A percentile compares a stretch with the other conserved stretches of the same genome.
phyloP scores from a whole-genome alignment of 257 asterid genomes.

The Primulina eburnea region DNA sequence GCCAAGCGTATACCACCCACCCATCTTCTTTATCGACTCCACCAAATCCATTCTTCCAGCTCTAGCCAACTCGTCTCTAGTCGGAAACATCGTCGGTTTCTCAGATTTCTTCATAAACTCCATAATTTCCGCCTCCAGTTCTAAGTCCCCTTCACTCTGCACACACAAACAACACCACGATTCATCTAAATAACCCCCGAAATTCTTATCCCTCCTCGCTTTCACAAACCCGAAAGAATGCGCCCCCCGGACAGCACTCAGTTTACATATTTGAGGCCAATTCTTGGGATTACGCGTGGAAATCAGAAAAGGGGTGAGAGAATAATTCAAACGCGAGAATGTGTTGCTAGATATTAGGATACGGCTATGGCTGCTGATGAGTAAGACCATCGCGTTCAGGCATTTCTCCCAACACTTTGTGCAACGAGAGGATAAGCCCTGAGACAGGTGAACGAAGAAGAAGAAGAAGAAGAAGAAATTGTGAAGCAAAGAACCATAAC shows the following conservation, averaged over 20 bases:
- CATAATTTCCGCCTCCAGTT: conserved; percentile 73
- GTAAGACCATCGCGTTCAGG: conserved; percentile 69
- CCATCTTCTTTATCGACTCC: conserved; percentile 60
- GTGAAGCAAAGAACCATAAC: conserved; percentile 46
- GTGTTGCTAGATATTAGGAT: conserved; percentile 23
- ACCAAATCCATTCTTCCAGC: conserved; percentile 86
- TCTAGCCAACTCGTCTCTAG: conserved; percentile 51
- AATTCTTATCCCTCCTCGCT: conserved; percentile 18
- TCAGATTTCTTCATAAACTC: conserved; percentile 80
- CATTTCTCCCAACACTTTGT: conserved; percentile 65
- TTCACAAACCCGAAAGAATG: conserved; percentile 32
- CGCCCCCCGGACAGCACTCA: background rate
- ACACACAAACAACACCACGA: conserved; percentile 49
- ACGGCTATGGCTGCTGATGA: conserved; percentile 31
- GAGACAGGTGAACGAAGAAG: background rate
- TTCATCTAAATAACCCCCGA: conserved; percentile 19
- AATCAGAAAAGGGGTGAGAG: conserved; percentile 20
- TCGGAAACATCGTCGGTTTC: conserved; percentile 72
- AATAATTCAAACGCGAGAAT: conserved; percentile 27
- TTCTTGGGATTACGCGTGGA: conserved; percentile 23
- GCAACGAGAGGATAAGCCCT: background rate
- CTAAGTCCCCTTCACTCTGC: conserved; percentile 52
- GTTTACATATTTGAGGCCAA: conserved; percentile 15
- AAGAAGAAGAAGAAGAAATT: background rate
- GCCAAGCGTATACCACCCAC: conserved; percentile 89